Evolutionary conservation across 2,329 filamentous ascomycete genomes (phyloP).

Genomic region (Stachybotrys echinatus): DNA sequence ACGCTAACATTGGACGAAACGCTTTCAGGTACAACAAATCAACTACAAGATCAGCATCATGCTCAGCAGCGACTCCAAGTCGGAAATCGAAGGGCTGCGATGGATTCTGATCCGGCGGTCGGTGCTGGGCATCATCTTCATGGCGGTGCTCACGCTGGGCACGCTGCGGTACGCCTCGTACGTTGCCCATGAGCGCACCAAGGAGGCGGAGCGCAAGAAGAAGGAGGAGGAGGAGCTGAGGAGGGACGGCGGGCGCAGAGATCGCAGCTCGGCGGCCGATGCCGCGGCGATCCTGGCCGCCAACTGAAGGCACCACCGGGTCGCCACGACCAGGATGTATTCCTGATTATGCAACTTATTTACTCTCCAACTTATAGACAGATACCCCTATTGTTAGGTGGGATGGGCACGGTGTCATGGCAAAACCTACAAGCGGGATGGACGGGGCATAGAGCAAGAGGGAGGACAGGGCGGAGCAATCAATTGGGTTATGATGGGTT

Average conservation of each 20-base stretch:
- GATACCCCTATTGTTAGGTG: no score
- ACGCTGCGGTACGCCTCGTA: constrained; percentile 58
- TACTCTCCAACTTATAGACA: no score
- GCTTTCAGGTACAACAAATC: constrained; percentile 73
- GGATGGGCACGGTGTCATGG: no score
- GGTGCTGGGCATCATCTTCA: constrained; percentile 60
- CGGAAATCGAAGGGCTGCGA: constrained; percentile 82
- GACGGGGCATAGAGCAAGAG: no score
- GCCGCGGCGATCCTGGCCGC: constrained; percentile 54
- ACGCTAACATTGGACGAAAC: no score
- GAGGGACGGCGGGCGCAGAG: constrained; percentile 38
- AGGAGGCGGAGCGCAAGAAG: constrained; percentile 36
- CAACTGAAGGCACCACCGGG: constrained; percentile 36
- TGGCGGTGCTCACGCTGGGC: constrained; percentile 56
- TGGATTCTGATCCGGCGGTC: constrained; percentile 73
- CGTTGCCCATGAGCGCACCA: constrained; percentile 43
- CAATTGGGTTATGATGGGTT: no score
- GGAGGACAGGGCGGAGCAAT: no score
- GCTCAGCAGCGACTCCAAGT: constrained; percentile 85
- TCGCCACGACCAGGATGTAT: no score
- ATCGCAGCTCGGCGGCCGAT: constrained; percentile 42
- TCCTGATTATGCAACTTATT: no score
- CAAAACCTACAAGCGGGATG: no score
- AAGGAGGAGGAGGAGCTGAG: constrained; percentile 37
- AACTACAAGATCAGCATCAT: constrained; percentile 94